Base-by-base conservation (phyloP, 495 filamentous ascomycete species). In the Talaromyces trachyspermus region DNA sequence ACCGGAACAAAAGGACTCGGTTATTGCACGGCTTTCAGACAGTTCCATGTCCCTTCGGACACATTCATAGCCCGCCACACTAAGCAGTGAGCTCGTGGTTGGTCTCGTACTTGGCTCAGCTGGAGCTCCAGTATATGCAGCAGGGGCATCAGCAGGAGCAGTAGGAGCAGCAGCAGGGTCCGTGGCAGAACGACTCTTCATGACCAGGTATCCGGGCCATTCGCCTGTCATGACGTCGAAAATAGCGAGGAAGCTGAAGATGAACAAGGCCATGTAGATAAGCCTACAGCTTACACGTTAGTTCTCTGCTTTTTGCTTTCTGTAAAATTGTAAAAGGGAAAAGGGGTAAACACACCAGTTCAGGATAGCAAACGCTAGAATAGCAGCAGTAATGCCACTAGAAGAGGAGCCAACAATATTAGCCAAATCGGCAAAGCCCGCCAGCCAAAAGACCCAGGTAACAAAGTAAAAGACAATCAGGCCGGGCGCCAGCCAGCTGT, bases 401-500 rank as follows among this genome's bases (percentile, higher is more conserved):
- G 18, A 32, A 15, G 2, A 14, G 2, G 51, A 54, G 17, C 32
- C 43, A 6, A 62, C 48, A 1, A 47, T 3, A 17, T 36, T 46
- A 9, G 48, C 60, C 15, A 65, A 47, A 46, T 65, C 61, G 25
- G 62, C 62, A 38, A 65, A 65, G 24, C 49, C 36, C 9, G 60
- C 62, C 46, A 65, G 42, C 62, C 62, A 65, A 32, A 65, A 65
- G 14, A 63, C 56, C 51, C 54, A 58, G 6, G 56, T 65, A 24
- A 65, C 22, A 36, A 60, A 60, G 46, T 60, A 62, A 14, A 55
- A n/a, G 2, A 53, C 42, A 15, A 55, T 40, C 15, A 60, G 50
- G 2, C 7, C 29, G 8, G 58, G 39, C 9, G 56, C 56, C 14
- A 63, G 49, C 23, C 51, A 49, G 1, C 22, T 49, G 44, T 63